phyloP scores from a whole-genome alignment of 2,329 filamentous ascomycete species.

The Didymella arachidicola region DNA sequence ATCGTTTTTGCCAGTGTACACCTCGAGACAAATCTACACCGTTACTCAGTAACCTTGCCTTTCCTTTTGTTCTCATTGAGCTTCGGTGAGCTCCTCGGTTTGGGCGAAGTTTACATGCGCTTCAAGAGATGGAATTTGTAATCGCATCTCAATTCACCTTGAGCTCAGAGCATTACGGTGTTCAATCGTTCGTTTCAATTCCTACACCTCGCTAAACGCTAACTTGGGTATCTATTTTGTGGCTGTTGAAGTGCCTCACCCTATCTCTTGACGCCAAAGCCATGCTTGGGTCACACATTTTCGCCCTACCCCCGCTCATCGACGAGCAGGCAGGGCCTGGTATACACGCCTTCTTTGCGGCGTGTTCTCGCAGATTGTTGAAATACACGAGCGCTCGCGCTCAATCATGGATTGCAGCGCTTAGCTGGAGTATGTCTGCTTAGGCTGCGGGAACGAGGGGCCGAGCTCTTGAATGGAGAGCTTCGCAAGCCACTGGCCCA shows the following conservation, averaged over 20 bases:
- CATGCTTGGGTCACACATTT: conserved; percentile 17
- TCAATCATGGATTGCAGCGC: conserved; percentile 33
- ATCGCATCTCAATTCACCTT: too few relatives aligned
- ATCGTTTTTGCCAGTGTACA: conserved; percentile 5
- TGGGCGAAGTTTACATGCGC: too few relatives aligned
- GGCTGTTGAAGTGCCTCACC: conserved; percentile 33
- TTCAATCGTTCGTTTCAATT: conserved; percentile 6
- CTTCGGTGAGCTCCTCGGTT: too few relatives aligned
- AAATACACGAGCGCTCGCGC: conserved; percentile 51
- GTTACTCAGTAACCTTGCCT: too few relatives aligned
- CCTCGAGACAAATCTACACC: too few relatives aligned
- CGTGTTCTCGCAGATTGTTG: conserved; percentile 49
- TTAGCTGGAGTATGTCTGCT: conserved; percentile 53
- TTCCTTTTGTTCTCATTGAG: neutral
- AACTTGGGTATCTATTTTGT: conserved; percentile 29
- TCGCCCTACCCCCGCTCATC: neutral
- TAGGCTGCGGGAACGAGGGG: conserved; percentile 72
- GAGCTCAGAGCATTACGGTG: neutral
- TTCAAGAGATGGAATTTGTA: too few relatives aligned
- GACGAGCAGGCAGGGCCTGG: conserved; percentile 14
- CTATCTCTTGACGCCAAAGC: conserved; percentile 16
- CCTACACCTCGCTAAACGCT: conserved; percentile 5
- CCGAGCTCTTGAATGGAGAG: conserved; percentile 95
- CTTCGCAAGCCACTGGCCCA: conserved; percentile 95
- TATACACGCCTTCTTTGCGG: conserved; percentile 10